phyloP scores from a whole-genome alignment of 73 alveolate species.

The Paramecium caudatum region DNA sequence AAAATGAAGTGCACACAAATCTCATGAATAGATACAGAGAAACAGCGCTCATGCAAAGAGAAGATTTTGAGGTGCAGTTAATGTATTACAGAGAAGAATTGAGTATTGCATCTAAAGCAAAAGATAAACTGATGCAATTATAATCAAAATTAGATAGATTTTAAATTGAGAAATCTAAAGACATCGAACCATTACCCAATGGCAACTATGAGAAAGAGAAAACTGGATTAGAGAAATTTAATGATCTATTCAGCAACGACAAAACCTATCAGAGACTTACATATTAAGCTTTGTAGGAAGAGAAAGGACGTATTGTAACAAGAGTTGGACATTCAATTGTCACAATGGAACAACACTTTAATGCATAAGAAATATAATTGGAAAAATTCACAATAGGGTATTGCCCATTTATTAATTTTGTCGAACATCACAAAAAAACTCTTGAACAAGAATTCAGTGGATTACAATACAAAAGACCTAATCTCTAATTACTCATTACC shows the following conservation, averaged over 20 bases:
- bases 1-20: neutral
- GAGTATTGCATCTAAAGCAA: constrained; percentile 46
- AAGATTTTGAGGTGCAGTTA: constrained; percentile 4
- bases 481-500: constrained; percentile 23
- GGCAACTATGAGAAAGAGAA: constrained; percentile 41
- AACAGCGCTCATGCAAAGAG: constrained; percentile 2
- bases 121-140: constrained; percentile 40
- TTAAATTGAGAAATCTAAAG: constrained; percentile 56
- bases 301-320: constrained; percentile 29
- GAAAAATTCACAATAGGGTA: constrained; percentile 60
- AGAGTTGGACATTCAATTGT: constrained; percentile 61
- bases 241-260: constrained; percentile 57
- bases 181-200: constrained; percentile 57
- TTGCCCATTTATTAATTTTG: constrained; percentile 52
- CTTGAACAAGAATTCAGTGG: constrained; percentile 53
- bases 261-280: constrained; percentile 30
- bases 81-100: constrained; percentile 37
- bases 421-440: constrained; percentile 62
- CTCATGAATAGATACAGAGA: constrained; percentile 57
- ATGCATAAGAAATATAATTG: constrained; percentile 52
- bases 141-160: constrained; percentile 63
- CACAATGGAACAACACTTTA: constrained; percentile 42
- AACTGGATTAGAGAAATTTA: constrained; percentile 55
- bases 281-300: neutral
- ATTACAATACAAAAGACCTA: constrained; percentile 31